Base-by-base conservation (phyloP, 352 stramenopile genomes). In the Globisporangium solare region DNA sequence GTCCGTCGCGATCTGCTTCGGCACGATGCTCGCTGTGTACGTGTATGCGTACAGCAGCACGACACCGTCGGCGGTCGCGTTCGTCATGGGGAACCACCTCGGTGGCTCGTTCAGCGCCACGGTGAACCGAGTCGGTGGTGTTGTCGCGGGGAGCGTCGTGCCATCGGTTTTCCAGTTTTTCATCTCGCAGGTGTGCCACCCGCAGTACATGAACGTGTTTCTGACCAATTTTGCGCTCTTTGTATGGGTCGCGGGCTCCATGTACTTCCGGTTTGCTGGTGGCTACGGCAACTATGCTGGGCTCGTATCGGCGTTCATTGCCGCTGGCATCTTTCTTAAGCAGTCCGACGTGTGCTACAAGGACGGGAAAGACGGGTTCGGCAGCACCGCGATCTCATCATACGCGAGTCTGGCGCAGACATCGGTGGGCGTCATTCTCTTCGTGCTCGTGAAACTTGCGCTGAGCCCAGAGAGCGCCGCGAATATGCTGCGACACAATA, bases 381-480 rank as follows among this genome's bases (percentile, higher is more conserved):
- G 67, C 1, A 69, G 58, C 2, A 79, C 86, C 17, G 77, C 79
- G 1, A 79, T 90, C 32, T 79, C 67, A 47, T 91, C 80, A 20
- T 91, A 92, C 63, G 86, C 80, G 13, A 89, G 68, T 47, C 63
- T 92, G 21, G 83, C 83, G 2, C 80, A 92, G 54, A 92, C 82
- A 6, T 89, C 78, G 0, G 74, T 92, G 11, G 83, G 80, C 41
- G 70, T 92, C 12, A 66, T 90, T 15, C 58, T 92, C 6, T 91
- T 92, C 58, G 89, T 90, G 40, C 61, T 86, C 1, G 63, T 89
- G 0, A 80, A 93, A 51, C 60, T 88, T 27, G 68, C 69, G 3
- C 70, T 93, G 47, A 89, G 69, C 20, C 83, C 83, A 0, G 71
- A 91, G 54, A 91, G 80, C 21, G 83, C 83, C 0, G 78, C 73